Base-by-base conservation (phyloP, 2,329 filamentous ascomycete species). In the Esteya vermicola region DNA sequence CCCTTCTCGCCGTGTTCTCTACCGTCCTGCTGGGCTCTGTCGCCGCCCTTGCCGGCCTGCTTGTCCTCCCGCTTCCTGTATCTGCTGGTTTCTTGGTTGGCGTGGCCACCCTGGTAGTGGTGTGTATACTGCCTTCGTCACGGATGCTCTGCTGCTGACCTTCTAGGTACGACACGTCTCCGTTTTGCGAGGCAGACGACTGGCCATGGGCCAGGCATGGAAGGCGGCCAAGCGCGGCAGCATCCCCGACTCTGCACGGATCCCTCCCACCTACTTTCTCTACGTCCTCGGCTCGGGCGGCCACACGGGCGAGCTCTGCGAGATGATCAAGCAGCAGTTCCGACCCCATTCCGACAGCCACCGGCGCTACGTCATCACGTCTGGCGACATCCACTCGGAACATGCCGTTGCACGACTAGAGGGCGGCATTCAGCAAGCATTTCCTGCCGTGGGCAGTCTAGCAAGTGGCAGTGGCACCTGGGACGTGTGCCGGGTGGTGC, bases 281-380 rank as follows among this genome's bases (percentile, higher is more conserved):
- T 72, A 93, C 47, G 78, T 96, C 21, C 79, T 96, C 20, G 91
- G 91, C 39, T 93, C 84, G 3, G 91, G 91, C 25, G 91, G 91
- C 1, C 91, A 98, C 60, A 95, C 91, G 1, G 79, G 85, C 36
- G 91, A 98, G 60, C 93, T 98, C 82, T 68, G 94, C 46, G 77
- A 81, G 52, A 82, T 95, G 64, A 74, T 98, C 50, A 64, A 67
- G 42, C 63, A 67, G 49, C 72, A 70, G 48, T 72, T 71, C 52
- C 65, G 64, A 43, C 59, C 60, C 30, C 67, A 65, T 47, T 33
- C 55, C 40, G 55, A 58, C 52, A 60, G 78, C 60, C 78, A 83
- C 51, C 74, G 91, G 21, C 89, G 85, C 22, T 98, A 93, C 57
- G 62, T 93, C 19, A 68, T 93, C 40, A 82, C 80, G 47, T 76